Base-by-base conservation (phyloP, 2,329 filamentous ascomycete genomes). In the Phaeosphaeriaceae sp. region DNA sequence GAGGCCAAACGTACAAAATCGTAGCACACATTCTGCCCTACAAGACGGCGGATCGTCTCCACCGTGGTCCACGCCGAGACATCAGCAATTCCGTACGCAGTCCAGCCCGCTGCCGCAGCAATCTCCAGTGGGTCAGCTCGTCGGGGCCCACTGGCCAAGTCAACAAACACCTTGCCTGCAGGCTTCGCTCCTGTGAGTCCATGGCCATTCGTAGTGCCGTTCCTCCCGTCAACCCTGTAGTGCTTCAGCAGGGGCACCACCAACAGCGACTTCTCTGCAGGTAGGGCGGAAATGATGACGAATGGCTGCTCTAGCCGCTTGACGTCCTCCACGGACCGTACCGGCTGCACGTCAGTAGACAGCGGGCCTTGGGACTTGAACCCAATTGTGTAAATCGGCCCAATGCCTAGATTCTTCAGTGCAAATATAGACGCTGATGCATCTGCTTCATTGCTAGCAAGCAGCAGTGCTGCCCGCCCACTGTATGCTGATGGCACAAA, bases 1-100 rank as follows among this genome's bases (percentile, higher is more conserved):
- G 84, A 85, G 41, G 91, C 91, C 72, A 95, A 81, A 49, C 91
- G 84, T 44, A 95, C 92, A 80, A 96, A 96, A 78, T 91, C 93
- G 77, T 92, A 94, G 6, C 90, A 91, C 56, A 95, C 91, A 74
- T 95, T 95, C 79, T 95, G 91, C 10, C 92, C 92, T 11, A 94
- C 90, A 22, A 96, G 82, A 58, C 93, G 76, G 65, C 91, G 83
- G 54, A 95, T 78, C 49, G 89, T 94, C 78, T 95, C 91, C 5
- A 94, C 91, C 2, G 91, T 93, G 21, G 91, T 93, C 80, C 93
- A 95, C 0, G 91, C 91, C 56, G 89, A 89, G 31, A 93, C 90
- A 76, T 96, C 91, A 22, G 89, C 90, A 19, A 89, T 86, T 1
- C 90, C 90, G 72, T 94, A 95, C 7, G 90, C 88, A 22, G 88